A percentile compares a stretch with the other conserved stretches of the same genome.
phyloP scores from a whole-genome alignment of 164 flowering plant genomes.

The Cinnamomum micranthum region DNA sequence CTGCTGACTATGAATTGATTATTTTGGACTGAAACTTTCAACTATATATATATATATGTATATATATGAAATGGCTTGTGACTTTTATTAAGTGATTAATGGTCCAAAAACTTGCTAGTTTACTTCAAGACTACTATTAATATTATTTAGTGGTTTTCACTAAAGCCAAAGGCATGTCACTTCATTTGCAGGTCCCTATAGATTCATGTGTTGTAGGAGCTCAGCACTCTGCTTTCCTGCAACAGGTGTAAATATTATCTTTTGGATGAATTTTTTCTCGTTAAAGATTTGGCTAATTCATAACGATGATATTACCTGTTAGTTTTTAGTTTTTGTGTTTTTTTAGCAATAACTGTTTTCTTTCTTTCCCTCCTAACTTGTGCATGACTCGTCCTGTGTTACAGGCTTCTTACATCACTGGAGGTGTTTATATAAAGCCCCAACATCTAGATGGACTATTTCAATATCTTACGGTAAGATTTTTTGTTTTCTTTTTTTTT shows the following conservation, averaged over 20 bases:
- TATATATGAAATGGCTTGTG: neutral
- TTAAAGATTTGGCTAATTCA: neutral
- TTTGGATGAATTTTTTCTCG: neutral
- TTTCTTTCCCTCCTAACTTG: neutral
- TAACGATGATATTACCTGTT: neutral
- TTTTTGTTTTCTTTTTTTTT: neutral
- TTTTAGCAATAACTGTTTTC: constrained; percentile 2
- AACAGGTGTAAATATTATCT: constrained; percentile 57
- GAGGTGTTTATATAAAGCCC: constrained; percentile 91
- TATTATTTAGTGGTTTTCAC: neutral
- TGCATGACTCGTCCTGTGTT: neutral
- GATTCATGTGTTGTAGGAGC: constrained; percentile 88
- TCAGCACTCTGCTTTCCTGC: constrained; percentile 90
- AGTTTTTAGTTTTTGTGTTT: constrained; percentile 7
- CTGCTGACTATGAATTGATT: neutral
- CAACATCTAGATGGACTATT: constrained; percentile 75
- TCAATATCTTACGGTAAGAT: constrained; percentile 78
- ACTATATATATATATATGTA: neutral
- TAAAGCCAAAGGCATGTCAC: neutral
- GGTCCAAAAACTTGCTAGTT: neutral
- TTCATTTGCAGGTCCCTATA: constrained; percentile 69
- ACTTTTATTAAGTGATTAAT: neutral
- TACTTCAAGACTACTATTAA: neutral
- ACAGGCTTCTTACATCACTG: constrained; percentile 96
- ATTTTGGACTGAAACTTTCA: neutral